These are phyloP conservation scores for Cantharellus anzutake DNA, from an alignment of 768 basidiomycete genomes.

Conservation along the genomic window DNA sequence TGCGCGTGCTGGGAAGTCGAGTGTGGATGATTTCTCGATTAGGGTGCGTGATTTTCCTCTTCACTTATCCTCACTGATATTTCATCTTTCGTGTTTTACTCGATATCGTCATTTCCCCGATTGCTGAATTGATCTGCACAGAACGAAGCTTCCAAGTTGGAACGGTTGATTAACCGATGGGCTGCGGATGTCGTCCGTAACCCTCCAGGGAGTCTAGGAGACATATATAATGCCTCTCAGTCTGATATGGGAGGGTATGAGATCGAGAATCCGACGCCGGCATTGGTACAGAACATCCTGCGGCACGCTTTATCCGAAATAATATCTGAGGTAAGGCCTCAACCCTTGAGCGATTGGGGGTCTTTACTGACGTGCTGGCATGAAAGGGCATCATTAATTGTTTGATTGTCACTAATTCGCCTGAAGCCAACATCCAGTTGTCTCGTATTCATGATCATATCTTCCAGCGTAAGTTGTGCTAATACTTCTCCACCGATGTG, in stretches of 20 bases:
- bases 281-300: constrained; percentile 62
- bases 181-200: constrained; percentile 51
- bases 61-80: not conserved
- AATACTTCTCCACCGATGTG: not conserved
- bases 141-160: constrained; percentile 68
- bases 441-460: constrained; percentile 79
- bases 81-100: constrained; percentile 3
- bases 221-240: constrained; percentile 39
- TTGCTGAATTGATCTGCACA: constrained; percentile 14
- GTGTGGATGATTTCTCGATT: constrained; percentile 78
- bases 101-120: not conserved
- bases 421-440: constrained; percentile 67
- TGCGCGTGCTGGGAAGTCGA: constrained; percentile 31
- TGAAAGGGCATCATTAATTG: constrained; percentile 54
- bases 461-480: constrained; percentile 43
- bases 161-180: constrained; percentile 74
- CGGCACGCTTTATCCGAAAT: constrained; percentile 66
- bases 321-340: constrained; percentile 23
- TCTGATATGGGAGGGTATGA: constrained; percentile 35
- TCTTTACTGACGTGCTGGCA: not conserved
- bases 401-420: constrained; percentile 69
- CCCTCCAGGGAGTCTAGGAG: constrained; percentile 33
- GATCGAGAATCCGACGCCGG: constrained; percentile 31
- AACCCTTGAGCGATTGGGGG: not conserved
- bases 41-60: constrained; percentile 28